Conservation (phyloP, 441 rosid genomes). For the Francoa sonchifolia region DNA sequence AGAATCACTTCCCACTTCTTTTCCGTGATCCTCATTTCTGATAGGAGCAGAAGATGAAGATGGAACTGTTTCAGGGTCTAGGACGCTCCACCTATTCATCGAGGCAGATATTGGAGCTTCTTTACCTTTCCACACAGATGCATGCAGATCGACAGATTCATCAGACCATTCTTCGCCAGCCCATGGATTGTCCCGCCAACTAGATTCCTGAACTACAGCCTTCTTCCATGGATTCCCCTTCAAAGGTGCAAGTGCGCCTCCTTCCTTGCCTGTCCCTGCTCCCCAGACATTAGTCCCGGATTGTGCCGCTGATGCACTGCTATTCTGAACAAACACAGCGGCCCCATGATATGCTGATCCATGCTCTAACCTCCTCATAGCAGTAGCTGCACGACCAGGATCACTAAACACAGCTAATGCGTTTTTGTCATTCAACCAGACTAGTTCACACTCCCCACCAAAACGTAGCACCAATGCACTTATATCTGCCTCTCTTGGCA, state of each 20-base stretch:
- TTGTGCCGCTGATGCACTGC: slow-evolving; percentile 21
- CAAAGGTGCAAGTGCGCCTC: slow-evolving; percentile 18
- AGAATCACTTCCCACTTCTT: slow-evolving; percentile 13
- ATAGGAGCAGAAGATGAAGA: slow-evolving; percentile 21
- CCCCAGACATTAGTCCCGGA: slow-evolving; percentile 52
- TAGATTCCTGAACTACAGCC: slow-evolving; percentile 51
- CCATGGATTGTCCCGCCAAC: slow-evolving; percentile 64
- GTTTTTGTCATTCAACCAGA: slow-evolving; percentile 94
- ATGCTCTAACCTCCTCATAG: slow-evolving; percentile 94
- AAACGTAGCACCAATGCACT: slow-evolving; percentile 76
- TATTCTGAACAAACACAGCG: slow-evolving; percentile 37
- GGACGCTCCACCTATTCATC: slow-evolving; percentile 59
- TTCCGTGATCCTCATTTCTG: slow-evolving; percentile 19
- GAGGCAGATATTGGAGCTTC: slow-evolving; percentile 48
- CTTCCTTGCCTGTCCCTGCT: slow-evolving; percentile 27
- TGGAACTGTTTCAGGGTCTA: slow-evolving; percentile 37
- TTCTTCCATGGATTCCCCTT: slow-evolving; percentile 82
- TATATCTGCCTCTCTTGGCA: slow-evolving; percentile 90
- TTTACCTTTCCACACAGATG: slow-evolving; percentile 42
- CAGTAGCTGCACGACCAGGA: slow-evolving; percentile 93
- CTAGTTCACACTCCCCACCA: slow-evolving; percentile 94
- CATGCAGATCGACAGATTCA: slow-evolving; percentile 33
- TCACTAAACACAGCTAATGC: slow-evolving; percentile 90
- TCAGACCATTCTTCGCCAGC: slow-evolving; percentile 53
- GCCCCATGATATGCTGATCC: slow-evolving; percentile 83